Evolutionary conservation across 164 flowering plant species (phyloP), one percentile per base, ranked within the genome.

Genomic region (Stephania cephalantha): DNA sequence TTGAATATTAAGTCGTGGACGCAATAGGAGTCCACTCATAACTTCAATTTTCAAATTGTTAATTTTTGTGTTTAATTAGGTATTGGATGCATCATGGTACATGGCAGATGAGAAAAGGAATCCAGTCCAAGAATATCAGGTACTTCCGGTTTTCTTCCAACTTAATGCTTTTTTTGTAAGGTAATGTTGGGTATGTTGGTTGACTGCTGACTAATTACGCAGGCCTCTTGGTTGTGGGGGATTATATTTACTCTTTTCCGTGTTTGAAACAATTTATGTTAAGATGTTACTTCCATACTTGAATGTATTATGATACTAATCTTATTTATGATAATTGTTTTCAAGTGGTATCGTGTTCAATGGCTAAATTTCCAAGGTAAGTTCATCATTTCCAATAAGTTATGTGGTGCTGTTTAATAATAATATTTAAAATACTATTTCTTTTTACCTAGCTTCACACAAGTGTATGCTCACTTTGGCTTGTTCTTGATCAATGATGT

Each of bases 61-160:
- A 9, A 48, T 48, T 46, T 72, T 53, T 71, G 67, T 65, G 64
- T 71, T 18, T 70, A 15, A 78, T 77, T 80, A 93, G 99, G 94
- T 96, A 53, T 78, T 96, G 85, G 99, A 96, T 89, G 98, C 98
- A 55, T 96, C 99, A 29, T 96, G 99, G 99, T 96, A 96, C 86
- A 96, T 96, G 99, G 98, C 99, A 71, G 88, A 92, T 76, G 99
- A 96, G 84, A 90, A 94, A 79, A 85, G 99, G 68, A 91, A 94
- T 81, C 98, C 99, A 64, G 82, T 96, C 82, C 98, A 96, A 84
- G 99, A 96, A 71, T 96, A 91, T 73, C 95, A 96, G 97, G 99
- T 93, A 53, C 74, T 77, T 69, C 22, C 31, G 31, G 74, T 46
- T 18, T 18, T 18, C 8, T 17, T 58, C 22, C 5, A 75, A 55